Conservation (phyloP, 2,329 filamentous ascomycete species). For the Fusarium sp. region DNA sequence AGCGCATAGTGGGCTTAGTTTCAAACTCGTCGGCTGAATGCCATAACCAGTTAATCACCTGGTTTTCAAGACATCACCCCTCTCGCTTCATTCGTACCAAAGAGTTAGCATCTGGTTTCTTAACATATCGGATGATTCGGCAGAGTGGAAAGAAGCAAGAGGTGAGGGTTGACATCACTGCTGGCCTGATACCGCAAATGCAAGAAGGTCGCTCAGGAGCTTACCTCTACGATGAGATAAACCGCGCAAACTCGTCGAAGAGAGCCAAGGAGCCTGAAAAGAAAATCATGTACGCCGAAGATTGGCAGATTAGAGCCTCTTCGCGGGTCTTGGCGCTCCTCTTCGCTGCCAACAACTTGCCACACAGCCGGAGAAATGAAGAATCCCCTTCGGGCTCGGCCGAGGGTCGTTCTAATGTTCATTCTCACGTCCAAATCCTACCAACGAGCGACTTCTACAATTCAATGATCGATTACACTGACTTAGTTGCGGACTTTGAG, state of each 20-base stretch:
- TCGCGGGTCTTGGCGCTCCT: constrained; percentile 82
- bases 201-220: constrained; percentile 72
- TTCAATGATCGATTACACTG: constrained; percentile 84
- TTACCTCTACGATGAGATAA: constrained; percentile 81
- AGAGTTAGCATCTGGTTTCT: constrained; percentile 79
- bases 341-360: constrained; percentile 80
- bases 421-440: constrained; percentile 70
- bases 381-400: constrained; percentile 26
- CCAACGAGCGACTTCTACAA: constrained; percentile 90
- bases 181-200: constrained; percentile 77
- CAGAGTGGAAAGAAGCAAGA: constrained; percentile 74
- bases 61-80: constrained; percentile 78
- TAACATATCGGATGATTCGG: constrained; percentile 80
- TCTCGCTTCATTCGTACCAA: constrained; percentile 76
- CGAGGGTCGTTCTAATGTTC: constrained; percentile 42
- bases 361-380: constrained; percentile 49
- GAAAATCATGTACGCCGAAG: constrained; percentile 75
- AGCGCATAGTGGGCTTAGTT: constrained; percentile 82
- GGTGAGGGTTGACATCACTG: constrained; percentile 67
- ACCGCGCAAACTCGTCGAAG: constrained; percentile 59
- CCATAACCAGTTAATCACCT: constrained; percentile 79
- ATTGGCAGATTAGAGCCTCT: constrained; percentile 89
- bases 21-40: constrained; percentile 79
- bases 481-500: constrained; percentile 86
- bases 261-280: constrained; percentile 65